Percentiles rank a stretch among this genome's conserved stretches.
phyloP scores from a whole-genome alignment of 2,329 filamentous ascomycete genomes.

The Phaeosphaeriaceae sp. region DNA sequence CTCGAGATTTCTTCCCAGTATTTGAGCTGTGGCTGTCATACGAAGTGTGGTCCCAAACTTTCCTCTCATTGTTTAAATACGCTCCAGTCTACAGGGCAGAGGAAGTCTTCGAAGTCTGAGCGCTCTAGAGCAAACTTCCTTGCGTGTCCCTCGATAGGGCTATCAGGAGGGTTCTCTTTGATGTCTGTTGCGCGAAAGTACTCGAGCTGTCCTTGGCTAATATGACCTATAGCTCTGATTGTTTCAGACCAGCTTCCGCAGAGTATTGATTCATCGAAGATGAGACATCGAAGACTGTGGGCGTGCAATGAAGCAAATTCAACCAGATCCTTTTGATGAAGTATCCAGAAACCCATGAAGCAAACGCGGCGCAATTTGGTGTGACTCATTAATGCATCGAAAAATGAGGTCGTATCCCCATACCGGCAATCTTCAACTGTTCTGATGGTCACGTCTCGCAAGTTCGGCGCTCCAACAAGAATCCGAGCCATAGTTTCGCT shows the following conservation, averaged over 20 bases:
- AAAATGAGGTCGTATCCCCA: too few relatives aligned
- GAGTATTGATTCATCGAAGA: background rate
- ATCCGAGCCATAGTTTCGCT: too few relatives aligned
- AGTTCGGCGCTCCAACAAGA: too few relatives aligned
- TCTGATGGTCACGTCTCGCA: background rate
- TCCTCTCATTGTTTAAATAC: too few relatives aligned
- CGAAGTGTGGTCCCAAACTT: too few relatives aligned
- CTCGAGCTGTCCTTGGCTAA: background rate
- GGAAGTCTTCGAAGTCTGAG: background rate
- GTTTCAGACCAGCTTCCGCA: background rate
- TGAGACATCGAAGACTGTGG: background rate
- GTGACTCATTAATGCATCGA: background rate
- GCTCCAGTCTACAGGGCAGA: background rate
- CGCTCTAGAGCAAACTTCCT: background rate
- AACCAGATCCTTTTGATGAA: background rate
- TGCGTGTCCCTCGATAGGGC: too few relatives aligned
- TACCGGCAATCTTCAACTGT: too few relatives aligned
- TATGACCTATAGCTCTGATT: background rate
- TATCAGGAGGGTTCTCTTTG: too few relatives aligned
- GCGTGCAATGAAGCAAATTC: background rate
- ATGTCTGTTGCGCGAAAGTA: background rate
- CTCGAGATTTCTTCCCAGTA: too few relatives aligned
- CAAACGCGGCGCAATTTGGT: background rate
- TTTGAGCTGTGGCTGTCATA: too few relatives aligned
- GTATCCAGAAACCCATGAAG: background rate